Percentiles rank a stretch among this genome's conserved stretches.
Conservation (phyloP, 2,329 filamentous ascomycete species). For the Sporothrix pseudoabietina region DNA sequence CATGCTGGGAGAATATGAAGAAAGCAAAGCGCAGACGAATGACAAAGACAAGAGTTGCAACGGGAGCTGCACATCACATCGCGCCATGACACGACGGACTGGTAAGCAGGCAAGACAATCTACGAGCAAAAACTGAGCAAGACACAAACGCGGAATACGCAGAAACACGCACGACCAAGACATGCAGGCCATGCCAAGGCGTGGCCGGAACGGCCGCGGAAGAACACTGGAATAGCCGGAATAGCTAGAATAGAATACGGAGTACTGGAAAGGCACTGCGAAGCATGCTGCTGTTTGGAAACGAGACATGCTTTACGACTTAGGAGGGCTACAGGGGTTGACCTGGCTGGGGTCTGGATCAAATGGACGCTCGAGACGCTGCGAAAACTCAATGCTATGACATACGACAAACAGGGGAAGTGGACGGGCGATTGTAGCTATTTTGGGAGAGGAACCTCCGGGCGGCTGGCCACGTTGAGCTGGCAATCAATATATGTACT, state of each 20-base stretch:
- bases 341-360: neutral
- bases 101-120: neutral
- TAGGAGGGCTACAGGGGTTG: neutral
- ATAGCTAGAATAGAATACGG: neutral
- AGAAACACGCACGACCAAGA: neutral
- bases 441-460: neutral
- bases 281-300: conserved; percentile 11
- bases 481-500: neutral
- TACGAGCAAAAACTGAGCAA: neutral
- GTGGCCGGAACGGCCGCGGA: neutral
- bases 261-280: neutral
- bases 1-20: neutral
- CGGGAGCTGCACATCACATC: neutral
- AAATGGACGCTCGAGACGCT: neutral
- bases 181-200: conserved; percentile 7
- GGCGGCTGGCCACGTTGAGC: neutral
- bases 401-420: neutral
- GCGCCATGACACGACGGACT: conserved; percentile 18
- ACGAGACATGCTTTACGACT: neutral
- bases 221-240: neutral
- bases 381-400: neutral
- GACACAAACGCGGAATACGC: neutral
- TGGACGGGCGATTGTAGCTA: neutral
- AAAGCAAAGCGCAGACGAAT: neutral
- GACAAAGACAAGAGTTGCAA: neutral